Base-by-base conservation (phyloP, 768 basidiomycete species). In the Myochromella boudieri region DNA sequence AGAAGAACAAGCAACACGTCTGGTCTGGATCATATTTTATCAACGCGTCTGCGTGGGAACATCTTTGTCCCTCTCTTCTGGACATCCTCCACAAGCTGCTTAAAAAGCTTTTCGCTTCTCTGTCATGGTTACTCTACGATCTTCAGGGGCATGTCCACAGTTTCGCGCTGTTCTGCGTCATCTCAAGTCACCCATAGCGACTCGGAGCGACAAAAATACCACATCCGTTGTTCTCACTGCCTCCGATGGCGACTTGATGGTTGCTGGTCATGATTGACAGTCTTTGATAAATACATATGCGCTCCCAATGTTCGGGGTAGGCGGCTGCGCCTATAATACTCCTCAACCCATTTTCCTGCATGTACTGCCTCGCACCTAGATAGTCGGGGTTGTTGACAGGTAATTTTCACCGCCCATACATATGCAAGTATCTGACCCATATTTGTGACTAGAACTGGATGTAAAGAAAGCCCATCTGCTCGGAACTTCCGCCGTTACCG, bases 21-120 rank as follows among this genome's bases (percentile, higher is more conserved):
- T 27, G 34, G 18, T 45, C 12, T 48, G 45, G 40, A 33, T 47
- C 34, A 52, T 49, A 37, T 44, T 42, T 51, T 52, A 52, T 52
- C 43, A 40, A 52, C 38, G 53, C 51, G 51, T 20, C 32, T 43
- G 38, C 56, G 56, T 54, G 56, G 44, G 48, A 56, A 40, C 26
- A 25, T 20, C 17, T n/a, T n/a, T n/a, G n/a, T n/a, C n/a, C n/a
- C n/a, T n/a, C n/a, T n/a, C n/a, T n/a, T n/a, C n/a, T n/a, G n/a
- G n/a, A n/a, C n/a, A n/a, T n/a, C n/a, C n/a, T n/a, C n/a, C n/a
- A n/a, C n/a, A n/a, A n/a, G n/a, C n/a, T n/a, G n/a, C n/a, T n/a
- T 8, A 31, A 31, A 31, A n/a, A 31, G n/a, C 8, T 24, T 18
- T n/a, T 17, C 32, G 31, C 7, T 6, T 21, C 18, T 24, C 26